Evolutionary conservation across 83 land plant genomes (phyloP).

Genomic region (Picea abies): DNA sequence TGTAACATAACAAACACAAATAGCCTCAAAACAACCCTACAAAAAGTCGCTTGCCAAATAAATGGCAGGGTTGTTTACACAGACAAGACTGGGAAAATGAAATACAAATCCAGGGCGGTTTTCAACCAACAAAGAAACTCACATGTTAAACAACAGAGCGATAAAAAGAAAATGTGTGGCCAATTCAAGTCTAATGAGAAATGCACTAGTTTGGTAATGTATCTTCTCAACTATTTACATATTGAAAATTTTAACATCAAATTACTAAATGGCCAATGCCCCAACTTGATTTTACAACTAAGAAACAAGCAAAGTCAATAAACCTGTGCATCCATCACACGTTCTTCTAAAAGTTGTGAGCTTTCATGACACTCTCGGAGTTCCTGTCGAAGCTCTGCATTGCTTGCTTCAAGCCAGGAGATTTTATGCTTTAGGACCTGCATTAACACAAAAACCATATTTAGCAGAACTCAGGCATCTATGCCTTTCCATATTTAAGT

Average conservation of each 20-base stretch:
- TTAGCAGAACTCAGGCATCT: not conserved
- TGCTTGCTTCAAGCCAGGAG: conserved; percentile 83
- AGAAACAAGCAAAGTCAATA: conserved; percentile 11
- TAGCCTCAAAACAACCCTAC: conserved; percentile 8
- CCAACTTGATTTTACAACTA: not conserved
- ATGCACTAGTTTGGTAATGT: not conserved
- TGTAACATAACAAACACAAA: not conserved
- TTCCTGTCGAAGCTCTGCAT: conserved; percentile 67
- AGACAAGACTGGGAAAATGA: not conserved
- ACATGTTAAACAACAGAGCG: not conserved
- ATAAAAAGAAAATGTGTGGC: not conserved
- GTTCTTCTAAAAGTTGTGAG: conserved; percentile 50
- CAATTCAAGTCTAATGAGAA: not conserved
- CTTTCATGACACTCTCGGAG: conserved; percentile 51
- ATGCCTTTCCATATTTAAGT: too few relatives aligned
- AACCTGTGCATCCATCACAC: conserved; percentile 85
- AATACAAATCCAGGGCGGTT: not conserved
- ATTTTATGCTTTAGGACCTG: conserved; percentile 81
- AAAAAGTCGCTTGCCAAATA: not conserved
- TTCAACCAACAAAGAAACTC: not conserved
- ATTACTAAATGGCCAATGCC: not conserved
- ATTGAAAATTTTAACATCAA: too few relatives aligned
- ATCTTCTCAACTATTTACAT: not conserved
- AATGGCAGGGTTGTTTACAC: not conserved
- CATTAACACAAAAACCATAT: conserved; percentile 1